Base-by-base conservation (phyloP, 2,329 filamentous ascomycete genomes). In the Trichoderma harzianum region DNA sequence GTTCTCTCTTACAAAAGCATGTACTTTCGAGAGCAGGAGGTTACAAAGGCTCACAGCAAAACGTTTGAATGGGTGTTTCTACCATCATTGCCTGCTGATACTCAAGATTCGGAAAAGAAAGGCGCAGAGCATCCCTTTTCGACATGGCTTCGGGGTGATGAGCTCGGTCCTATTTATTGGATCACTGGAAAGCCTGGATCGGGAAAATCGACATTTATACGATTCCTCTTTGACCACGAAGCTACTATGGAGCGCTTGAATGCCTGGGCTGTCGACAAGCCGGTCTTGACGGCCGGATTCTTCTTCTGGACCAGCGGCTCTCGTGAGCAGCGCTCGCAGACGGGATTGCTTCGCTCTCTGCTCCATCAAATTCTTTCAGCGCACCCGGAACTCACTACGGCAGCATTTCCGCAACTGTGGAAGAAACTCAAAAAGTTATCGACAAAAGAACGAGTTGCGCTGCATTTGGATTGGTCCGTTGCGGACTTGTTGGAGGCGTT, bases 191-290 rank as follows among this genome's bases (percentile, higher is more conserved):
- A 85, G 39, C 80, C 84, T 3, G 84, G 84, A 0, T 83, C 82
- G 0, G 84, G 84, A 0, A 86, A 86, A 72, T 85, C 83, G 0
- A 85, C 83, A 0, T 77, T 86, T 2, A 84, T 85, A 77, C 81
- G 82, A 24, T 80, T 81, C 43, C 76, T 83, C 14, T 78, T 76
- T 0, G 74, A 77, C 4, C 78, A 80, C 24, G 53, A 62, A 0
- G 43, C 30, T 2, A 74, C 74, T 0, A 26, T 74, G 39, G 5
- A 74, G 11, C 63, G 72, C 7, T 73, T 79, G 8, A 73, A 69
- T 1, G 18, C 39, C 1, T 83, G 81, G 82, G 75, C 80, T 0
- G 74, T 36, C 0, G 72, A 55, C 0, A 71, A 53, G 66, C 77
- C 77, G 0, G 74, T 80, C 3, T 78, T 77, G 2, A 80, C 78